Conservation (phyloP, 2,329 filamentous ascomycete genomes). For the Coniochaeta pulveracea region DNA sequence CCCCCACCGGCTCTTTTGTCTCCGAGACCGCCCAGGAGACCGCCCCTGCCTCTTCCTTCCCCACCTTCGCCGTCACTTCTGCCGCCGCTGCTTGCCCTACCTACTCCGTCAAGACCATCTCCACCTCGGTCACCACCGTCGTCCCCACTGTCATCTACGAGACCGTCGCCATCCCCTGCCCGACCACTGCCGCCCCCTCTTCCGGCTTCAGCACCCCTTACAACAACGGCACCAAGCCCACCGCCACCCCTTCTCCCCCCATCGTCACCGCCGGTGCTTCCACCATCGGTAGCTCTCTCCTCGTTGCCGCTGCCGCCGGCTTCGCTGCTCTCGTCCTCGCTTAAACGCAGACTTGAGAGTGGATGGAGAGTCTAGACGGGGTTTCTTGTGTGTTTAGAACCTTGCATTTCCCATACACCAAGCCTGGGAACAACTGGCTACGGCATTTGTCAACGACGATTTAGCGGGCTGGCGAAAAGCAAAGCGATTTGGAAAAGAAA, state of each 20-base stretch:
- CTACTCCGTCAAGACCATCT: constrained; percentile 37
- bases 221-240: constrained; percentile 18
- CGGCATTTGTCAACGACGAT: too few relatives aligned
- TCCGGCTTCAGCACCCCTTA: constrained; percentile 14
- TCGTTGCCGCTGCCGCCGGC: constrained; percentile 44
- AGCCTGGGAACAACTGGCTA: too few relatives aligned
- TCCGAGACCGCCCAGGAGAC: constrained; percentile 15
- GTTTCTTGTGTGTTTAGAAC: too few relatives aligned
- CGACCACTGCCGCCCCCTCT: constrained; percentile 18
- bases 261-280: constrained; percentile 39
- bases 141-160: constrained; percentile 42
- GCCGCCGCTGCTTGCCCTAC: constrained; percentile 20
- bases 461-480: too few relatives aligned
- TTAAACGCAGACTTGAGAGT: constrained; percentile 32
- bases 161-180: constrained; percentile 30
- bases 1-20: constrained; percentile 11
- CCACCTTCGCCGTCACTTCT: constrained; percentile 9
- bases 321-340: constrained; percentile 41
- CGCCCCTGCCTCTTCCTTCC: constrained; percentile 10
- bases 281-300: constrained; percentile 39
- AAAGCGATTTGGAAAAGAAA: too few relatives aligned
- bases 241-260: constrained; percentile 20
- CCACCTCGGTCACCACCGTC: constrained; percentile 44
- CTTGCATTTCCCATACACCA: too few relatives aligned
- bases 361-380: too few relatives aligned